phyloP scores from a whole-genome alignment of 1,284 basidiomycete genomes.

The Trichosporon sp. region DNA sequence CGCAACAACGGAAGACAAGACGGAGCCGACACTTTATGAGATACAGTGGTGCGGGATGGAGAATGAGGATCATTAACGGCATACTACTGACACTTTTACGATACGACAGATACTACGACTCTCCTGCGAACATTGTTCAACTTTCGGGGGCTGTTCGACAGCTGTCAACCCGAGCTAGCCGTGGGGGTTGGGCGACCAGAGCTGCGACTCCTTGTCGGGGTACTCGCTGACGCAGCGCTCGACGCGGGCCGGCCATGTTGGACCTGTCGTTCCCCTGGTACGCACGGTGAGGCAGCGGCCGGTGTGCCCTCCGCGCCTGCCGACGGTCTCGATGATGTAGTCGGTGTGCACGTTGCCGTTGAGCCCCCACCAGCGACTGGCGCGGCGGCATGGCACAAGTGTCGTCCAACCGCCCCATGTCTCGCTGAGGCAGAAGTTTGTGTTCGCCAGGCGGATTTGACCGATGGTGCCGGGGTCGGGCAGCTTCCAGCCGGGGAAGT shows the following conservation, averaged over 20 bases:
- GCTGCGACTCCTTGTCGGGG: not conserved
- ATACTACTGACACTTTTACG: not conserved
- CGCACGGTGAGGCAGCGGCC: not conserved
- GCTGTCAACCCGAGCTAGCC: not conserved
- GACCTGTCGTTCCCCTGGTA: not conserved
- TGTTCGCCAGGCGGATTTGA: not conserved
- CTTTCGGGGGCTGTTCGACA: too few species aligned
- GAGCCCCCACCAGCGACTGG: not conserved
- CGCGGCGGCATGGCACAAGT: not conserved
- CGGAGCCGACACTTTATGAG: not conserved
- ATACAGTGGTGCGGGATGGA: not conserved
- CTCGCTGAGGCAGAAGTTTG: not conserved
- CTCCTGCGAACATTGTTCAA: not conserved
- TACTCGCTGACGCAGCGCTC: not conserved
- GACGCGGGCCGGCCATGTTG: not conserved
- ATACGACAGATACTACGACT: not conserved
- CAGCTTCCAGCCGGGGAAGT: not conserved
- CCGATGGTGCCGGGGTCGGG: not conserved
- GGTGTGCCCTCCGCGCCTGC: not conserved
- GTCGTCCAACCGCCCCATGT: not conserved
- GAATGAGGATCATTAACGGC: not conserved
- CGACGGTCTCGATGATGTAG: not conserved
- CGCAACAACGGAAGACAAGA: not conserved
- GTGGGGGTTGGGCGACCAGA: not conserved
- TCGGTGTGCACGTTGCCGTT: not conserved